phyloP scores from a whole-genome alignment of 805 yeast genomes.

The Cyberlindnera euphorbiiphila region DNA sequence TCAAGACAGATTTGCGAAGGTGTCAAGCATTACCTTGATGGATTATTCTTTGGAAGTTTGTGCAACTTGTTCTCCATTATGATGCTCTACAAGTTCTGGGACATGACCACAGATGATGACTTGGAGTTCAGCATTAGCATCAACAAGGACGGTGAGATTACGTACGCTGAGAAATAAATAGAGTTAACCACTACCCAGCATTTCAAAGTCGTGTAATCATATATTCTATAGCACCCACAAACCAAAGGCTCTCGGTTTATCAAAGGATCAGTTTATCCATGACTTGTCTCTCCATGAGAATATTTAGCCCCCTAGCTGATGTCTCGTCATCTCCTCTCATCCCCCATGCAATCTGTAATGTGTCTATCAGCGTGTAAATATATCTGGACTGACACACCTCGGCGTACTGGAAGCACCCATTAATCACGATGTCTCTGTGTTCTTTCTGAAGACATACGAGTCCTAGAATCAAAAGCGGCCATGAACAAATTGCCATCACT shows the following conservation, averaged over 20 bases:
- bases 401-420: slow-evolving; percentile 13
- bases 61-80: slow-evolving; percentile 78
- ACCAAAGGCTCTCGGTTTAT: too few relatives aligned
- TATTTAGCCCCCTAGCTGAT: slow-evolving; percentile 15
- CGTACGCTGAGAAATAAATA: slow-evolving; percentile 19
- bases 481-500: slow-evolving; percentile 11
- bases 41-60: slow-evolving; percentile 77
- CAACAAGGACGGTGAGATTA: slow-evolving; percentile 38
- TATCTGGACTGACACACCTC: slow-evolving; percentile 16
- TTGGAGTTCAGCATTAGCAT: slow-evolving; percentile 80
- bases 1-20: slow-evolving; percentile 62
- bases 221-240: too few relatives aligned
- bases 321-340: slow-evolving; percentile 5
- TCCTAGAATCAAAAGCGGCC: slow-evolving; percentile 22
- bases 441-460: slow-evolving; percentile 8
- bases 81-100: slow-evolving; percentile 98
- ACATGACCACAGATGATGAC: slow-evolving; percentile 91
- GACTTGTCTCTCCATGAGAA: slow-evolving; percentile 11
- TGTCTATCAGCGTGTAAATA: slow-evolving; percentile 15
- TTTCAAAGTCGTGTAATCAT: not conserved
- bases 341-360: slow-evolving; percentile 21
- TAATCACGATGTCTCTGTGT: slow-evolving; percentile 11
- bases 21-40: slow-evolving; percentile 85
- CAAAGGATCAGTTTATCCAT: slow-evolving; percentile 8
- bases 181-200: too few relatives aligned